These are phyloP conservation scores for Vigna unguiculata DNA, from an alignment of 306 rosid species.

Conservation along the genomic window DNA sequence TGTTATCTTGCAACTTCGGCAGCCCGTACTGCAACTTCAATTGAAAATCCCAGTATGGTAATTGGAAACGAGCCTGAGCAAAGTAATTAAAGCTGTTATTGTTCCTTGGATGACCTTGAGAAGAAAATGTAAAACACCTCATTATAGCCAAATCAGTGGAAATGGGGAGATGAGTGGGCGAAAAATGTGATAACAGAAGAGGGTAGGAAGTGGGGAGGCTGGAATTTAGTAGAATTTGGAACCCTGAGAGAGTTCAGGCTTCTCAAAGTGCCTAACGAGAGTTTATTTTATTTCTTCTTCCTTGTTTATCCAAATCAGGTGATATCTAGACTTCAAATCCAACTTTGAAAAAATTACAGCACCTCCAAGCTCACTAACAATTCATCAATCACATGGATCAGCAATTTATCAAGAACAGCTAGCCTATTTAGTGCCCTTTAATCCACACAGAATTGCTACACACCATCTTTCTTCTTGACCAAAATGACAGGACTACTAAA, in stretches of 20 bases:
- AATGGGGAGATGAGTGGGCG: neutral
- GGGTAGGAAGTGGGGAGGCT: neutral
- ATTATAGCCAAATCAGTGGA: too few species aligned
- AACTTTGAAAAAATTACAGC: too few species aligned
- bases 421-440: too few species aligned
- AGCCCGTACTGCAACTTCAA: neutral
- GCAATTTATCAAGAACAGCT: too few species aligned
- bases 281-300: neutral
- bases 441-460: too few species aligned
- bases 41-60: neutral
- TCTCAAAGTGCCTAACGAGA: neutral
- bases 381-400: too few species aligned
- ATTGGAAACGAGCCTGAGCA: too few species aligned
- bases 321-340: too few species aligned
- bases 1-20: neutral
- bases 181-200: neutral
- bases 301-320: neutral
- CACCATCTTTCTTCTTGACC: too few species aligned
- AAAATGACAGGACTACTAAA: too few species aligned
- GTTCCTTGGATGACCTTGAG: neutral
- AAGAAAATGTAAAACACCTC: neutral
- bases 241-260: neutral
- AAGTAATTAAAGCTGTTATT: neutral
- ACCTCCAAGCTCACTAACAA: too few species aligned
- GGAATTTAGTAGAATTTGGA: neutral